These are phyloP conservation scores for Cantharellus anzutake DNA, from an alignment of 768 basidiomycete species.

Conservation along the genomic window DNA sequence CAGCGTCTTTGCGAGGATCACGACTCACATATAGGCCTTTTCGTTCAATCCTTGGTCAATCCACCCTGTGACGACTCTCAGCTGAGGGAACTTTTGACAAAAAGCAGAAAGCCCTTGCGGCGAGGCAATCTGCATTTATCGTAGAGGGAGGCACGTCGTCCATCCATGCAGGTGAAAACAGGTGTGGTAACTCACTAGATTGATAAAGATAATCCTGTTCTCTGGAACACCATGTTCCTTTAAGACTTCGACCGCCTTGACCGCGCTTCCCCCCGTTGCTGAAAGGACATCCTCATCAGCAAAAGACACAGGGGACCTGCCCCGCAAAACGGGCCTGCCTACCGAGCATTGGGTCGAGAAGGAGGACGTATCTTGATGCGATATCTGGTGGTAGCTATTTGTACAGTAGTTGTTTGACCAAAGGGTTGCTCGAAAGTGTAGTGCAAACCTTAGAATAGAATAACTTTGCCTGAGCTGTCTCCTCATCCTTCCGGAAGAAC, in stretches of 20 bases:
- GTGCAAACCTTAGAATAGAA: slow-evolving; percentile 63
- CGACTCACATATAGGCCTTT: slow-evolving; percentile 31
- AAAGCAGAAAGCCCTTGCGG: neutral
- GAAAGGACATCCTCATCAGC: neutral
- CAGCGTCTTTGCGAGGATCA: neutral
- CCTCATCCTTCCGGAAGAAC: slow-evolving; percentile 58
- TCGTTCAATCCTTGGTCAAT: slow-evolving; percentile 86
- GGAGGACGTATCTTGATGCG: slow-evolving; percentile 71
- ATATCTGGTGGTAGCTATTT: slow-evolving; percentile 86
- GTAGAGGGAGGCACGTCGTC: neutral
- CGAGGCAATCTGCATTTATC: neutral
- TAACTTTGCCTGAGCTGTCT: slow-evolving; percentile 79
- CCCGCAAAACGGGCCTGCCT: slow-evolving; percentile 13
- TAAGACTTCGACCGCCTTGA: slow-evolving; percentile 91
- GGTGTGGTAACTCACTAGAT: slow-evolving; percentile 37
- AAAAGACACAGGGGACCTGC: neutral
- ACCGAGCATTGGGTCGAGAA: slow-evolving; percentile 98
- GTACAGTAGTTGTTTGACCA: neutral
- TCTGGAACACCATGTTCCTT: slow-evolving; percentile 84
- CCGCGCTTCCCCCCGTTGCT: slow-evolving; percentile 95
- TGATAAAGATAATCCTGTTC: slow-evolving; percentile 88
- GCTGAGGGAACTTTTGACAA: slow-evolving; percentile 21
- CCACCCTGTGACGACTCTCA: slow-evolving; percentile 90
- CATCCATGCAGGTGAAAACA: neutral
- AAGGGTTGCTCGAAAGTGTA: neutral